Base-by-base conservation (phyloP, 2,329 filamentous ascomycete genomes). In the Falciphora oryzae region DNA sequence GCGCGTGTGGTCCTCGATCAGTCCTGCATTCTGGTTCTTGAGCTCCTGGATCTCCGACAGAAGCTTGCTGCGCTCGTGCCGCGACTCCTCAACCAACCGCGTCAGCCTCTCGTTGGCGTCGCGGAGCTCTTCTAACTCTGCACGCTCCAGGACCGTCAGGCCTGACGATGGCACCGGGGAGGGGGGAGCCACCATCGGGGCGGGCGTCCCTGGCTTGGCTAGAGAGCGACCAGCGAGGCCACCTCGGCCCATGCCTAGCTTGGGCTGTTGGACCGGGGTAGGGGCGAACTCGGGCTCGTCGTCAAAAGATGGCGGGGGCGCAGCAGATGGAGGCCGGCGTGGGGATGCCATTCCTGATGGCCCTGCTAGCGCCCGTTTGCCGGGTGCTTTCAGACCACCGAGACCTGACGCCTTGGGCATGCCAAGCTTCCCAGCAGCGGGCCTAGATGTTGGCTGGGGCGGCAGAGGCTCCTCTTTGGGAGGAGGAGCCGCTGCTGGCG, bases 1-100 rank as follows among this genome's bases (percentile, higher is more conserved):
- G 61, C 94, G 85, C 0, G 95, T 99, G 75, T 98, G 94, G 71
- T 98, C 94, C 77, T 99, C 95, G 67, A 99, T 99, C 44, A 99
- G 82, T 68, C 95, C 90, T 29, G 95, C 95, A 72, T 99, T 99
- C 74, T 97, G 92, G 71, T 97, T 96, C 78, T 97, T 96, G 35
- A 99, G 84, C 76, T 98, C 95, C 70, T 94, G 90, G 57, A 98
- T 89, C 75, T 97, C 92, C 0, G 92, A 95, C 66, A 88, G 85
- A 61, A 97, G 84, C 72, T 89, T 93, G 65, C 88, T 86, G 67
- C 92, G 89, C 73, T 97, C 94, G 60, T 91, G 86, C 64, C 92
- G 87, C 70, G 93, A 80, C 59, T 97, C 93, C 64, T 97, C 92
- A 13, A 88, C 86, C 68, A 92, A 86, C 64, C 88, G 87, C 28